phyloP scores from a whole-genome alignment of 805 yeast genomes.

The Teunomyces pallodes region DNA sequence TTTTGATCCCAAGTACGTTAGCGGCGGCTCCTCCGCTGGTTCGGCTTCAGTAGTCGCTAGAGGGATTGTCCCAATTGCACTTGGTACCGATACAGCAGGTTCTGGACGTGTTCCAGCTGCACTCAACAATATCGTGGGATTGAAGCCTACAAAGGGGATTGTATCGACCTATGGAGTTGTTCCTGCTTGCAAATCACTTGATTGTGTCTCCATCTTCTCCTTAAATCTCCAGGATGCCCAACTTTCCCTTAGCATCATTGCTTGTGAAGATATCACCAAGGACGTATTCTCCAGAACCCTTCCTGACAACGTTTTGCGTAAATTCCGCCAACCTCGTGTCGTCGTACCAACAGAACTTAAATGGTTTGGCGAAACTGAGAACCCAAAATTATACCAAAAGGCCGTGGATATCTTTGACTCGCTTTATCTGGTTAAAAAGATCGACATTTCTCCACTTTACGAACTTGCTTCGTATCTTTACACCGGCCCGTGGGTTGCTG shows the following conservation, averaged over 20 bases:
- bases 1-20: constrained; percentile 71
- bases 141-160: constrained; percentile 89
- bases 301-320: constrained; percentile 62
- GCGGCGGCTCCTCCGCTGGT: constrained; percentile 96
- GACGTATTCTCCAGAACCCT: constrained; percentile 81
- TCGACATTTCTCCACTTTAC: constrained; percentile 73
- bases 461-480: constrained; percentile 84
- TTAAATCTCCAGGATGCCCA: constrained; percentile 82
- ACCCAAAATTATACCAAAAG: constrained; percentile 62
- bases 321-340: constrained; percentile 59
- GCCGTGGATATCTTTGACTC: constrained; percentile 55
- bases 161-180: constrained; percentile 91
- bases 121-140: constrained; percentile 84
- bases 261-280: constrained; percentile 59
- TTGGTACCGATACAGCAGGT: constrained; percentile 98
- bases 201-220: constrained; percentile 86
- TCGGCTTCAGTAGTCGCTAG: constrained; percentile 90
- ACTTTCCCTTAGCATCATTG: constrained; percentile 64
- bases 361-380: constrained; percentile 82
- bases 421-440: constrained; percentile 55
- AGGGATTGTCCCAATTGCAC: constrained; percentile 83
- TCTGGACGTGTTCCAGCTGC: constrained; percentile 98
- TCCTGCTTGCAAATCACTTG: constrained; percentile 94
- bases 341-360: constrained; percentile 73
- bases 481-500: constrained; percentile 99